Percentiles rank a stretch among this genome's conserved stretches.
Evolutionary conservation across 192 early-diverging fungal species (phyloP).

Genomic region (Coemansia javaensis): DNA sequence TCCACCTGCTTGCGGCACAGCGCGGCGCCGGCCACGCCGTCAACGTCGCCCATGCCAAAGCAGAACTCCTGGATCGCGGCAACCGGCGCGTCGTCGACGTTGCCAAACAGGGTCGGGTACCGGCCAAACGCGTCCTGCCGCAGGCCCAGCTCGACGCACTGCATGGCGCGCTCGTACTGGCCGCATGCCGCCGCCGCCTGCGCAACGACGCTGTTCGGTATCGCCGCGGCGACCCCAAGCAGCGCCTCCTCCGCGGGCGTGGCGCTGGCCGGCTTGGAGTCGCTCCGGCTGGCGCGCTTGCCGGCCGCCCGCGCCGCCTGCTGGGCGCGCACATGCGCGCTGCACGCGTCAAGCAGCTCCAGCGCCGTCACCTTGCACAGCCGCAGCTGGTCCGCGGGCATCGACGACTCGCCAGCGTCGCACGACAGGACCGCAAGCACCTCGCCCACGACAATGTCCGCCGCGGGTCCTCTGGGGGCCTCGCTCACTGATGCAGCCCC

Average conservation of each 20-base stretch:
- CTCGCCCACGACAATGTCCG: slow-evolving; percentile 13
- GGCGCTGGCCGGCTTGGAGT: slow-evolving; percentile 8
- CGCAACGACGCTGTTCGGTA: slow-evolving; percentile 16
- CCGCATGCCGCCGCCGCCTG: slow-evolving; percentile 26
- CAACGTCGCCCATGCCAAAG: slow-evolving; percentile 41
- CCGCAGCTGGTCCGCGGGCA: slow-evolving; percentile 32
- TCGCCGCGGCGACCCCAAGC: slow-evolving; percentile 6
- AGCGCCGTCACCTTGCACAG: slow-evolving; percentile 32
- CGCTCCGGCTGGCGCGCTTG: slow-evolving; percentile 25
- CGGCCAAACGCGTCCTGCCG: slow-evolving; percentile 18
- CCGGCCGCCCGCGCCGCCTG: slow-evolving; percentile 11
- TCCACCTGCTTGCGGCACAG: slow-evolving; percentile 31
- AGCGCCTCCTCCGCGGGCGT: slow-evolving; percentile 25
- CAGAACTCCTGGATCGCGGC: slow-evolving; percentile 39
- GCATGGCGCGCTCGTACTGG: slow-evolving; percentile 41
- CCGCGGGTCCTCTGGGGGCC: neutral
- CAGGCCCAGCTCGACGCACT: slow-evolving; percentile 28
- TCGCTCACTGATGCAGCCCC: neutral
- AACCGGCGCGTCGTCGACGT: slow-evolving; percentile 28
- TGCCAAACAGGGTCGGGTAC: slow-evolving; percentile 24
- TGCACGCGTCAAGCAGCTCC: slow-evolving; percentile 31
- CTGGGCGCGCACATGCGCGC: slow-evolving; percentile 23
- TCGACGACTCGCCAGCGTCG: neutral
- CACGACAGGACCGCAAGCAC: slow-evolving; percentile 24
- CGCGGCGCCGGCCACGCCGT: slow-evolving; percentile 40